Evolutionary conservation across 805 yeast species (phyloP).

Genomic region (Metschnikowia similis): DNA sequence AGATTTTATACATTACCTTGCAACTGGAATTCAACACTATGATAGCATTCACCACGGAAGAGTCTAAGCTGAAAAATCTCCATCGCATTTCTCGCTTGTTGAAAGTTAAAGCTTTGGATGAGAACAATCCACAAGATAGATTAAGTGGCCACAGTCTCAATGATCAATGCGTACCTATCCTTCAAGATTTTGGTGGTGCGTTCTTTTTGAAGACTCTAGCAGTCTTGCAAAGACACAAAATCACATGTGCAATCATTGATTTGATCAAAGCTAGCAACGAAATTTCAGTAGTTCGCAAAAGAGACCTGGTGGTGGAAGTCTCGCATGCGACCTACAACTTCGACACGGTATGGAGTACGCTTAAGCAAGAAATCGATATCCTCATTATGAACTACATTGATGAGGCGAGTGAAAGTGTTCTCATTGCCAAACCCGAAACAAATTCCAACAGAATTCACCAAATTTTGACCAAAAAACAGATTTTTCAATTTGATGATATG

Average conservation of each 20-base stretch:
- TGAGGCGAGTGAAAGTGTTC: slow-evolving; percentile 15
- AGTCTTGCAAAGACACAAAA: slow-evolving; percentile 66
- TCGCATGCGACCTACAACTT: slow-evolving; percentile 15
- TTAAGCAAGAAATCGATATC: slow-evolving; percentile 30
- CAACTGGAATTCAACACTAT: slow-evolving; percentile 62
- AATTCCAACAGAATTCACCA: slow-evolving; percentile 19
- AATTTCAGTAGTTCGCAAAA: slow-evolving; percentile 8
- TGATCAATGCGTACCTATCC: slow-evolving; percentile 49
- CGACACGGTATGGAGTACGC: slow-evolving; percentile 26
- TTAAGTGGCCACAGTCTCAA: slow-evolving; percentile 30
- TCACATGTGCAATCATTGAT: slow-evolving; percentile 54
- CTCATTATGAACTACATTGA: slow-evolving; percentile 33
- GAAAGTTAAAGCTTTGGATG: slow-evolving; percentile 30
- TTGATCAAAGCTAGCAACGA: slow-evolving; percentile 23
- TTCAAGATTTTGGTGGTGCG: slow-evolving; percentile 67
- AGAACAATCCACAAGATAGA: slow-evolving; percentile 16
- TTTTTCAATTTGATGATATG: slow-evolving; percentile 33
- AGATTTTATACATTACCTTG: slow-evolving; percentile 49
- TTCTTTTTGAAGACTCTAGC: slow-evolving; percentile 61
- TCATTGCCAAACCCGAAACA: slow-evolving; percentile 3
- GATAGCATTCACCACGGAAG: slow-evolving; percentile 59
- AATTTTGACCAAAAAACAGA: slow-evolving; percentile 22
- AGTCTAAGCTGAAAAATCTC: slow-evolving; percentile 55
- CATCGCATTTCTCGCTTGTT: slow-evolving; percentile 24
- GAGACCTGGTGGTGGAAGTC: slow-evolving; percentile 9